These are phyloP conservation scores for Lolium rigidum DNA, from an alignment of 176 grass and related monocot species.

Conservation along the genomic window DNA sequence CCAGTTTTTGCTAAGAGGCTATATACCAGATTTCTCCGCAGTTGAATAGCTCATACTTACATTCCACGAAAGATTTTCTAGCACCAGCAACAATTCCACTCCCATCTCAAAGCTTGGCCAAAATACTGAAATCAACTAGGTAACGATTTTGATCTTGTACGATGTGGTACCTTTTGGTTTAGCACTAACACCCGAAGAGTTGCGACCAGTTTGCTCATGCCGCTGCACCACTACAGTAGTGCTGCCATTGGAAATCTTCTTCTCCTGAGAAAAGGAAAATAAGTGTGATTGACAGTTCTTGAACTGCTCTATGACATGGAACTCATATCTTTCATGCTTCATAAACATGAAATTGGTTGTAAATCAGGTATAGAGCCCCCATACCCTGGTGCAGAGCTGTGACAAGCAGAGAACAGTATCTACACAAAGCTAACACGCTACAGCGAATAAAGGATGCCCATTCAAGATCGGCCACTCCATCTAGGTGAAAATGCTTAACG, in stretches of 20 bases:
- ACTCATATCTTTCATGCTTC: neutral
- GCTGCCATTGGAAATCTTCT: slow-evolving; percentile 36
- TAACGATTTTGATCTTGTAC: neutral
- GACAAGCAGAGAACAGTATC: neutral
- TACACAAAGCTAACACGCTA: neutral
- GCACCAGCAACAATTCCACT: slow-evolving; percentile 15
- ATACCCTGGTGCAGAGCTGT: neutral
- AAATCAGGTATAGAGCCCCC: neutral
- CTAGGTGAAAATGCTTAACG: neutral
- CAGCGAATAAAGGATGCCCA: neutral
- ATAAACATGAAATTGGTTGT: neutral
- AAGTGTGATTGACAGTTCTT: neutral
- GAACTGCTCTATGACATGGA: neutral
- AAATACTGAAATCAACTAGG: neutral
- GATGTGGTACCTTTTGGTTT: slow-evolving; percentile 40
- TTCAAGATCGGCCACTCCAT: neutral
- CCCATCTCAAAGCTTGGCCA: neutral
- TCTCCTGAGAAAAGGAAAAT: slow-evolving; percentile 38
- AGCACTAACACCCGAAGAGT: neutral
- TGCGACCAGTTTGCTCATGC: slow-evolving; percentile 17
- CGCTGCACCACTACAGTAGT: slow-evolving; percentile 13
- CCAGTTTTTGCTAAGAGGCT: slow-evolving; percentile 14
- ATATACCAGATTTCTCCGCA: slow-evolving; percentile 16
- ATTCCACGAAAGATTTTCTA: neutral
- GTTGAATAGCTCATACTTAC: neutral